A percentile compares a stretch with the other conserved stretches of the same genome.
Conservation (phyloP, 2,329 filamentous ascomycete species). For the Diaporthe humulicola region DNA sequence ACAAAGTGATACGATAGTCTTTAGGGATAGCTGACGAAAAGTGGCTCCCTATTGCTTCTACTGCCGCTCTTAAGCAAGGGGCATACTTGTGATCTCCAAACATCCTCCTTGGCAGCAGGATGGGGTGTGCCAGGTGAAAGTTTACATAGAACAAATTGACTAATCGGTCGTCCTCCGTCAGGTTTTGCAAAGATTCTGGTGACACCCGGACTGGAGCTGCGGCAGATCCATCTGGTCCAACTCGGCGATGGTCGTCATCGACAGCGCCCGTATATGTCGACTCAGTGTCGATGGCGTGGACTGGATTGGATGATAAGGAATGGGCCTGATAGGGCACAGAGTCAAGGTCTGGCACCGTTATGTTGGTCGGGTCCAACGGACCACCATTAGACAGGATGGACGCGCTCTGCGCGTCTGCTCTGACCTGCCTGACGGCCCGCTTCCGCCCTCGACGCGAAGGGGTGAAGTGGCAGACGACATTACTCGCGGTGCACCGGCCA, state of each 20-base stretch:
- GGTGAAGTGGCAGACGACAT: conserved; percentile 5
- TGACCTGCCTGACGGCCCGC: background rate
- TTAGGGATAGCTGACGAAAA: background rate
- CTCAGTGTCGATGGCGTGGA: background rate
- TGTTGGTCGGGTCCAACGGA: background rate
- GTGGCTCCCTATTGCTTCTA: background rate
- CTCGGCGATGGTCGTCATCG: background rate
- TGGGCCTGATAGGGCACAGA: background rate
- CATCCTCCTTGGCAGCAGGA: conserved; percentile 3
- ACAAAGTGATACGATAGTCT: background rate
- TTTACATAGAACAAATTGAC: background rate
- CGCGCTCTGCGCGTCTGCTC: background rate
- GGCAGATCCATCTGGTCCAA: background rate
- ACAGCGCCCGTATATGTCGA: background rate
- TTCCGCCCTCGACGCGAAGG: conserved; percentile 2
- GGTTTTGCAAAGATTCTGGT: background rate
- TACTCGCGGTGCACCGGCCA: background rate
- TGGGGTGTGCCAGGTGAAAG: background rate
- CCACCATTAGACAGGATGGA: background rate
- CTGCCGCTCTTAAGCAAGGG: background rate
- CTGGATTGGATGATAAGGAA: background rate
- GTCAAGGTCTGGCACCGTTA: background rate
- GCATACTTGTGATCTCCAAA: background rate
- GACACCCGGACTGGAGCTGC: background rate
- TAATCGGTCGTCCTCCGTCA: background rate